These are phyloP conservation scores for Saccharomyces mikatae DNA, from an alignment of 805 yeast genomes.

Conservation along the genomic window DNA sequence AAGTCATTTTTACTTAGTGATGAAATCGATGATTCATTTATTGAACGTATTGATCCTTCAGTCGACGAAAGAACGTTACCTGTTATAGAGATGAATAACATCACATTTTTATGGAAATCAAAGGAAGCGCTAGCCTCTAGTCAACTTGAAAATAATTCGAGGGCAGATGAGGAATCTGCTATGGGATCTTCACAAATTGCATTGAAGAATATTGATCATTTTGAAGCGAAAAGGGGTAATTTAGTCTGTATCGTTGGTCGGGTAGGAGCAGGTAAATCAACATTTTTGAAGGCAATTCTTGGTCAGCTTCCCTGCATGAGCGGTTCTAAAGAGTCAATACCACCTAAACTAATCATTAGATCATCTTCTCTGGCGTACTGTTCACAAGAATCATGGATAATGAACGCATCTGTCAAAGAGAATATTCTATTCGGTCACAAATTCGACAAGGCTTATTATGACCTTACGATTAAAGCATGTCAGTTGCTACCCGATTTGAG, in stretches of 20 bases:
- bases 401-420: conserved; percentile 43
- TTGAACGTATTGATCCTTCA: conserved; percentile 22
- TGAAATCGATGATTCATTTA: conserved; percentile 36
- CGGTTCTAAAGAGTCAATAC: conserved; percentile 16
- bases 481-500: conserved; percentile 41
- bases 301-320: conserved; percentile 43
- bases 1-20: conserved; percentile 40
- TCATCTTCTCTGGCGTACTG: conserved; percentile 45
- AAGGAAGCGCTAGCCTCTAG: conserved; percentile 11
- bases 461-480: conserved; percentile 41
- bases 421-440: conserved; percentile 45
- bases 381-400: conserved; percentile 51
- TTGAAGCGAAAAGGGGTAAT: conserved; percentile 44
- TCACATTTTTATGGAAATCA: conserved; percentile 47
- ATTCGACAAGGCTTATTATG: conserved; percentile 36
- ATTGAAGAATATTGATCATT: conserved; percentile 38
- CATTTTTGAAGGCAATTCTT: conserved; percentile 44
- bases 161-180: conserved; percentile 36
- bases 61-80: conserved; percentile 12
- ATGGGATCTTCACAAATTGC: conserved; percentile 42
- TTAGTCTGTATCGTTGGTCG: conserved; percentile 56
- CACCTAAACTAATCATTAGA: conserved; percentile 25
- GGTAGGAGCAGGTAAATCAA: conserved; percentile 63
- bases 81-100: conserved; percentile 39
- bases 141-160: conserved; percentile 6